A percentile compares a stretch with the other conserved stretches of the same genome.
These are phyloP conservation scores for Kodamaea sp. DNA, from an alignment of 1,139 yeast species.

Conservation along the genomic window DNA sequence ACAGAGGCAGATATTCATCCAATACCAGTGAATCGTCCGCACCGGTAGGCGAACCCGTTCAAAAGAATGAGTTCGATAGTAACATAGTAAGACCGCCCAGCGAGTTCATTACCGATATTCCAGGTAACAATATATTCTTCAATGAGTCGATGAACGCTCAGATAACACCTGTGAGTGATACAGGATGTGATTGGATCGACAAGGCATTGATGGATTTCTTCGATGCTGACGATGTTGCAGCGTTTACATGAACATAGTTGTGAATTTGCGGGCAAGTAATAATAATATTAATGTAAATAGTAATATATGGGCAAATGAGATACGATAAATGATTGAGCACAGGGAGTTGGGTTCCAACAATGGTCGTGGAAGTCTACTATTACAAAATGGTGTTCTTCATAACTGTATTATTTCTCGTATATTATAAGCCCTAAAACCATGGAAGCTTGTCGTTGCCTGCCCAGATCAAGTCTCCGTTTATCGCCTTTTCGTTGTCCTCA, in stretches of 20 bases:
- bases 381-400: too few relatives aligned
- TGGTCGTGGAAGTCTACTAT: too few relatives aligned
- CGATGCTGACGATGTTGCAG: slow-evolving; percentile 12
- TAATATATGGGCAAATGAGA: too few relatives aligned
- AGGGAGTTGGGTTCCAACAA: too few relatives aligned
- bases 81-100: slow-evolving; percentile 6
- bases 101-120: neutral
- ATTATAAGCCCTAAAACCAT: slow-evolving; percentile 35
- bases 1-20: too few relatives aligned
- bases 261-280: too few relatives aligned
- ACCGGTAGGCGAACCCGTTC: neutral
- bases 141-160: slow-evolving; percentile 5
- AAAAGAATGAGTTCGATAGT: slow-evolving; percentile 1
- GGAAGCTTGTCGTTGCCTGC: slow-evolving; percentile 47
- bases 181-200: slow-evolving; percentile 58
- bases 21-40: slow-evolving; percentile 1
- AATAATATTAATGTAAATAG: too few relatives aligned
- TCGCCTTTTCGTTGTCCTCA: slow-evolving; percentile 25
- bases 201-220: slow-evolving; percentile 28
- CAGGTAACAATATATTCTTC: slow-evolving; percentile 2
- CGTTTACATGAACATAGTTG: too few relatives aligned
- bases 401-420: too few relatives aligned
- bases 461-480: slow-evolving; percentile 36
- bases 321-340: too few relatives aligned
- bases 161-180: slow-evolving; percentile 43